Base-by-base conservation (phyloP, 164 flowering plant species). In the Nelumbo lutea region DNA sequence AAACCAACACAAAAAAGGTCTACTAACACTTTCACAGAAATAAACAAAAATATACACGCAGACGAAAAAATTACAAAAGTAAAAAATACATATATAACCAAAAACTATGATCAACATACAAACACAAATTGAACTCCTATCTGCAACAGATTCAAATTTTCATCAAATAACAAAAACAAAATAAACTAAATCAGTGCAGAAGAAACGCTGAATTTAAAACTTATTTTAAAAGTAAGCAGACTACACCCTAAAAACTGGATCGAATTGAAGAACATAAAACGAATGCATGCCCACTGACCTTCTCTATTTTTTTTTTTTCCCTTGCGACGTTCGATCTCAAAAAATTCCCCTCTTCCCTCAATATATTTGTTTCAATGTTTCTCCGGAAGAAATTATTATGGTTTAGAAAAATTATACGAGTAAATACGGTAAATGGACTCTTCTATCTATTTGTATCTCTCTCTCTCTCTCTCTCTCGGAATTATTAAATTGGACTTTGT, bases 211-310 rank as follows among this genome's bases (percentile, higher is more conserved):
- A 48, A 47, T 47, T 67, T 60, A 4, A 46, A 43, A 27, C 56
- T 42, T 5, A 64, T 41, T 14, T 10, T 44, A 14, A 61, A 53
- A 64, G 13, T 39, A 48, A 6, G 41, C 57, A 46, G 9, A 59
- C 1, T 58, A 47, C 56, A 63, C 27, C 48, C 62, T 45, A 27
- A 59, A 70, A 51, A 57, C 44, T 27, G 1, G 55, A 52, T 38
- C 14, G 41, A 45, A 68, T 59, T 64, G 11, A 48, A n/a, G 48
- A 42, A 7, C 6, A 42, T 0, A 8, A 44, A 64, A 59, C 65
- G 40, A 41, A 71, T 44, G 72, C 47, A 47, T 68, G 60, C 57
- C 42, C n/a, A 77, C 79, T 65, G 64, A 79, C 80, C 82, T 68
- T 66, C n/a, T 46, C 11, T 1, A 42, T 41, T 44, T 43, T 56